Conservation (phyloP, 2,329 filamentous ascomycete species). For the Nigrospora oryzae region DNA sequence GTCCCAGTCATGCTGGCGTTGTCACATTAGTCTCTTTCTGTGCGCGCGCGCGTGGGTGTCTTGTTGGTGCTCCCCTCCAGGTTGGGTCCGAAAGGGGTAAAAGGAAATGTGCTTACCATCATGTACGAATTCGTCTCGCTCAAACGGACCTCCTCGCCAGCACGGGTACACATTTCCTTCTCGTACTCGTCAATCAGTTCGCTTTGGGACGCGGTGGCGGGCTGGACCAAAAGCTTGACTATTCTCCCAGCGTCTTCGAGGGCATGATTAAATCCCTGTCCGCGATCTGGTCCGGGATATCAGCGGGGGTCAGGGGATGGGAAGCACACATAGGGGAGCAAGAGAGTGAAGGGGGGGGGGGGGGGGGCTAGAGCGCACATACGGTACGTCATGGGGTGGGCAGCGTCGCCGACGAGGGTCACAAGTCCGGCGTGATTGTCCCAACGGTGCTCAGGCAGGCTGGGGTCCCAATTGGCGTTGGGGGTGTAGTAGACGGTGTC, state of each 20-base stretch:
- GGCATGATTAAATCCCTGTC: conserved; percentile 39
- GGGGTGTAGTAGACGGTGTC: conserved; percentile 18
- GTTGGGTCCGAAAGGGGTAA: too few relatives aligned
- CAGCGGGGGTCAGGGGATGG: not conserved
- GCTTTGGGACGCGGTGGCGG: conserved; percentile 8
- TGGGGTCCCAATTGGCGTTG: conserved; percentile 21
- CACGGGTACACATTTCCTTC: conserved; percentile 33
- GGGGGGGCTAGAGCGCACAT: conserved; percentile 3
- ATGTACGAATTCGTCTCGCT: conserved; percentile 33
- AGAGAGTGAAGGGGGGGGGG: not conserved
- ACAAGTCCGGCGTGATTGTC: conserved; percentile 19
- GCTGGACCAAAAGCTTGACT: conserved; percentile 17
- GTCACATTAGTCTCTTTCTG: too few relatives aligned
- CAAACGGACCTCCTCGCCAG: conserved; percentile 31
- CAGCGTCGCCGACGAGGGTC: conserved; percentile 23
- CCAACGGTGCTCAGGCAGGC: conserved; percentile 17
- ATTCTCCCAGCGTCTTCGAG: conserved; percentile 32
- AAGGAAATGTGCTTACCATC: conserved; percentile 12
- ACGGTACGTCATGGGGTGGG: conserved; percentile 26
- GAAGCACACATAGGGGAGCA: not conserved
- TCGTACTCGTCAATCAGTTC: conserved; percentile 29
- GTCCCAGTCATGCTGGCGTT: conserved; percentile 25
- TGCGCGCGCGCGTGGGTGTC: too few relatives aligned
- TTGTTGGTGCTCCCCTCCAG: too few relatives aligned
- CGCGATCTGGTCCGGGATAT: conserved; percentile 22